Conservation (phyloP, 495 filamentous ascomycete species). For the Daldinia concentrica region DNA sequence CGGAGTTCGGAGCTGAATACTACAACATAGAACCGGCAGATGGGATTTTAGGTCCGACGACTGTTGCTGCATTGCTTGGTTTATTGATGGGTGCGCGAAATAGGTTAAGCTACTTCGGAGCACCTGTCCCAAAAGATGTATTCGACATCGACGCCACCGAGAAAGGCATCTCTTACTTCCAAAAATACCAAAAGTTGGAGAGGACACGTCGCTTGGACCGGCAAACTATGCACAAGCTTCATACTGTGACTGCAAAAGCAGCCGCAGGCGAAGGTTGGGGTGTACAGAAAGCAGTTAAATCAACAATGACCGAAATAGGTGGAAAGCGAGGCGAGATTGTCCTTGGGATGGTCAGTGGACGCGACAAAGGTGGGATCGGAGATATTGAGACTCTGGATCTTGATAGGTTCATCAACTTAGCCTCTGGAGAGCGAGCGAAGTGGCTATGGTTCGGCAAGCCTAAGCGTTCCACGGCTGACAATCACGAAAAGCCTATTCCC, state of each 20-base stretch:
- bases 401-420: conserved; percentile 79
- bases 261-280: conserved; percentile 78
- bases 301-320: conserved; percentile 90
- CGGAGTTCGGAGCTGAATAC: conserved; percentile 87
- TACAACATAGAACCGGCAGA: conserved; percentile 93
- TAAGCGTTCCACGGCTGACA: conserved; percentile 61
- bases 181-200: conserved; percentile 84
- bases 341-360: conserved; percentile 88
- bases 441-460: conserved; percentile 95
- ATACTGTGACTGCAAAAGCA: conserved; percentile 84
- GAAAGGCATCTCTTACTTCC: conserved; percentile 84
- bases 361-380: conserved; percentile 87
- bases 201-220: conserved; percentile 82
- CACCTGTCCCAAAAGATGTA: conserved; percentile 88
- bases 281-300: conserved; percentile 90
- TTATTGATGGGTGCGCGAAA: conserved; percentile 90
- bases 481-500: conserved; percentile 61
- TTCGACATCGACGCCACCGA: conserved; percentile 87
- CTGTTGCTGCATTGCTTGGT: conserved; percentile 86
- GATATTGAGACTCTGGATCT: conserved; percentile 92
- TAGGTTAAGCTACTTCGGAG: conserved; percentile 78
- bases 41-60: conserved; percentile 90
- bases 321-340: conserved; percentile 96
- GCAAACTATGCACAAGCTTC: conserved; percentile 81
- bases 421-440: conserved; percentile 81